A percentile compares a stretch with the other conserved stretches of the same genome.
These are phyloP conservation scores for Trifolium repens DNA, from an alignment of 306 rosid species.

Conservation along the genomic window DNA sequence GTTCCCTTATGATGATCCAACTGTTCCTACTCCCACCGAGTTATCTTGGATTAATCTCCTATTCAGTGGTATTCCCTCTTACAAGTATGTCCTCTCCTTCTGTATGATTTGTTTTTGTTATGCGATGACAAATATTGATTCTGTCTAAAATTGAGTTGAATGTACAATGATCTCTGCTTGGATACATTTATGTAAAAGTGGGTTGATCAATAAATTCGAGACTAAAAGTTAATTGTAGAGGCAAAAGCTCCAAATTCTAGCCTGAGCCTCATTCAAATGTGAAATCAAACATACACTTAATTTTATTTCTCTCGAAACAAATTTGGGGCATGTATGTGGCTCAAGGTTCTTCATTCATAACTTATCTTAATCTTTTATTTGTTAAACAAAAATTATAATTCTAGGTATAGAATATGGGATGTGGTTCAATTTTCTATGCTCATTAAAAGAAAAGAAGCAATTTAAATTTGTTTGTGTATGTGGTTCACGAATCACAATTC, in stretches of 20 bases:
- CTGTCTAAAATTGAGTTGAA: not conserved
- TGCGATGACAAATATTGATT: not conserved
- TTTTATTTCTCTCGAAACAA: not conserved
- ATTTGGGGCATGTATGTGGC: slow-evolving; percentile 4
- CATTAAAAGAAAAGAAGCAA: too few species aligned
- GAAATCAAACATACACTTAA: not conserved
- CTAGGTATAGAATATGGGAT: too few species aligned
- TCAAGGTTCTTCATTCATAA: slow-evolving; percentile 22
- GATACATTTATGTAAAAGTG: not conserved
- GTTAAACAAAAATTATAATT: not conserved
- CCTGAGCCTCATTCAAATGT: not conserved
- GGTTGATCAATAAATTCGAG: not conserved
- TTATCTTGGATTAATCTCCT: slow-evolving; percentile 85
- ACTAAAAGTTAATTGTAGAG: not conserved
- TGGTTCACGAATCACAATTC: slow-evolving; percentile 10
- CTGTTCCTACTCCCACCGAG: slow-evolving; percentile 72
- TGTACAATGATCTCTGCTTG: not conserved
- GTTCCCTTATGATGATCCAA: slow-evolving; percentile 79
- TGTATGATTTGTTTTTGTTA: too few species aligned
- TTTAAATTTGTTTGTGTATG: not conserved
- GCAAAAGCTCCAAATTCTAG: not conserved
- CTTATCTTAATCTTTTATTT: not conserved
- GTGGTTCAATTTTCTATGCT: too few species aligned
- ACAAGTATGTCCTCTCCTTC: slow-evolving; percentile 53
- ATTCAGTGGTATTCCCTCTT: slow-evolving; percentile 68